These are phyloP conservation scores for Aspergillaceae sp. DNA, from an alignment of 2,329 filamentous ascomycete species.

Conservation along the genomic window DNA sequence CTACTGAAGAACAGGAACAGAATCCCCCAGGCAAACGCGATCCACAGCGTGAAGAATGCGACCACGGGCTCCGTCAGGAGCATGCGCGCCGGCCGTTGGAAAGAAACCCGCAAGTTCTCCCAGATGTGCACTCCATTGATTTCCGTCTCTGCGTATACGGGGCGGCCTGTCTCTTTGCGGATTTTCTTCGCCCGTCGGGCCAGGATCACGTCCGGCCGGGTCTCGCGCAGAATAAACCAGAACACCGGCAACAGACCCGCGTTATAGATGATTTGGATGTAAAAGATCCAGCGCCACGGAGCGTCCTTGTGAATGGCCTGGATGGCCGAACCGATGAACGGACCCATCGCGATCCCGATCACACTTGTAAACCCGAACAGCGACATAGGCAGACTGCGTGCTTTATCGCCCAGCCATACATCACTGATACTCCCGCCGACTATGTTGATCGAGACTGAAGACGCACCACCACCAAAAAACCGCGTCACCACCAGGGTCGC, in stretches of 20 bases:
- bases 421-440: constrained; percentile 29
- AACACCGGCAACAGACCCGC: constrained; percentile 34
- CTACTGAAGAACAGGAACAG: constrained; percentile 36
- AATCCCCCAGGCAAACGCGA: constrained; percentile 38
- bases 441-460: constrained; percentile 36
- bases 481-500: constrained; percentile 38
- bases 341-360: constrained; percentile 37
- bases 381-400: constrained; percentile 36
- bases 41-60: constrained; percentile 37
- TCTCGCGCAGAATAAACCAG: constrained; percentile 35
- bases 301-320: constrained; percentile 24
- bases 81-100: constrained; percentile 33
- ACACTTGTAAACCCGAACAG: constrained; percentile 38
- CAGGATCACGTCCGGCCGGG: constrained; percentile 36
- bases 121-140: constrained; percentile 14
- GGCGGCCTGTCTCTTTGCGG: constrained; percentile 27
- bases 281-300: constrained; percentile 40
- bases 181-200: constrained; percentile 31
- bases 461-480: constrained; percentile 38
- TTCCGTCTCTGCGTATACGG: constrained; percentile 20
- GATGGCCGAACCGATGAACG: constrained; percentile 36
- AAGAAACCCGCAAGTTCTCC: constrained; percentile 30
- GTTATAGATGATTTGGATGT: constrained; percentile 38
- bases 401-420: constrained; percentile 29
- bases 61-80: constrained; percentile 37